Evolutionary conservation across 1,284 basidiomycete species (phyloP).

Genomic region (Tilletia walkeri): DNA sequence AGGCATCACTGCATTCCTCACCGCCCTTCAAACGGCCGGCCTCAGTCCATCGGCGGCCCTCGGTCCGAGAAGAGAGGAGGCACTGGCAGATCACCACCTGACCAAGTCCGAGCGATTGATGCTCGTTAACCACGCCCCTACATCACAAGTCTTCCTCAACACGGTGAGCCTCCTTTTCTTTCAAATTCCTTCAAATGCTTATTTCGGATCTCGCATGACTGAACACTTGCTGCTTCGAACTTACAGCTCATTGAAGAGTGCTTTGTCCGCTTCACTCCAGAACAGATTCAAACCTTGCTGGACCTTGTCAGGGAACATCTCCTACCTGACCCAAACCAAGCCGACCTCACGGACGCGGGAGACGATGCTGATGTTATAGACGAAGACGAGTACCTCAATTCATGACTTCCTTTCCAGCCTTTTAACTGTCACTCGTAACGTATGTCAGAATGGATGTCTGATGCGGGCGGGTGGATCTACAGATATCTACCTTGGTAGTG

Average conservation of each 20-base stretch:
- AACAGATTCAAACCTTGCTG: background rate
- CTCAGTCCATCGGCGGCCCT: background rate
- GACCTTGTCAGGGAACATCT: background rate
- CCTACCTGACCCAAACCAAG: background rate
- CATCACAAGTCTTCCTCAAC: conserved; percentile 8
- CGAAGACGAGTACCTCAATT: too few relatives aligned
- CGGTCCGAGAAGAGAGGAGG: background rate
- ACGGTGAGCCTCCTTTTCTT: background rate
- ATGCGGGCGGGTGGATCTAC: too few relatives aligned
- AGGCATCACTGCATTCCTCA: background rate
- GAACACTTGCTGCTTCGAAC: background rate
- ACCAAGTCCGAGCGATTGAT: conserved; percentile 7
- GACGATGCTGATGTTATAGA: too few relatives aligned
- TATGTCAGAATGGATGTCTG: too few relatives aligned
- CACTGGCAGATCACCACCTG: background rate
- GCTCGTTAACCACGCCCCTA: conserved; percentile 14
- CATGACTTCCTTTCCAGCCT: too few relatives aligned
- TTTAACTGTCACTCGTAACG: too few relatives aligned
- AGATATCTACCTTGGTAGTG: too few relatives aligned
- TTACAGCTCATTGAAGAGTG: conserved; percentile 11
- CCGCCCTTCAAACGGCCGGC: background rate
- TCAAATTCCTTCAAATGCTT: background rate
- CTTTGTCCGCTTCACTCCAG: background rate
- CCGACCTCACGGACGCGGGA: too few relatives aligned
- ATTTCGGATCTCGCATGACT: background rate